These are phyloP conservation scores for Oenanthe javanica DNA, from an alignment of 140 eudicot species.

Conservation along the genomic window DNA sequence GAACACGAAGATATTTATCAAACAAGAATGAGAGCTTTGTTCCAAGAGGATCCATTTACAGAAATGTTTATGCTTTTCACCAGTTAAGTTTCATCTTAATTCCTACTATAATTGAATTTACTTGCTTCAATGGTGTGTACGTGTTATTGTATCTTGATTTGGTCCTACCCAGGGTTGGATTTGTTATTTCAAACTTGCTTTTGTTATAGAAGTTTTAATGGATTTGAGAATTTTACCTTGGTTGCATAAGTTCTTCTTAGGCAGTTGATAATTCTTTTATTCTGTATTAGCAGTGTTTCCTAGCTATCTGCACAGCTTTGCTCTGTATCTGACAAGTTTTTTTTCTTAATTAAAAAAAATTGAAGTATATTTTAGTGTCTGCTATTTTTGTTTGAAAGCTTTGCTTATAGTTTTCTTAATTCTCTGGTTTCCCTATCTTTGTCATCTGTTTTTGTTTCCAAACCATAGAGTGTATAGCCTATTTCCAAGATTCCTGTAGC, in stretches of 20 bases:
- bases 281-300: not conserved
- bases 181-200: no score
- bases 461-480: not conserved
- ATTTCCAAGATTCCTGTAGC: no score
- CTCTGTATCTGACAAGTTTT: not conserved
- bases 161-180: no score
- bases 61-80: conserved; percentile 64
- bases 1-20: conserved; percentile 25
- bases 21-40: conserved; percentile 28
- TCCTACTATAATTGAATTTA: not conserved
- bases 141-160: no score
- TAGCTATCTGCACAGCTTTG: not conserved
- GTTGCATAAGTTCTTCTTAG: not conserved
- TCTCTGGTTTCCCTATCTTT: not conserved
- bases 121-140: no score
- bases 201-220: not conserved
- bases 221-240: not conserved
- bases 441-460: no score
- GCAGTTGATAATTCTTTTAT: not conserved
- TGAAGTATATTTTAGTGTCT: no score
- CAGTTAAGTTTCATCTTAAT: conserved; percentile 41
- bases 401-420: not conserved
- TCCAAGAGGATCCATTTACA: conserved; percentile 59
- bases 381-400: not conserved
- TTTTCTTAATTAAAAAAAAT: no score